phyloP scores from a whole-genome alignment of 106 monocot genomes.

The Dioscorea alata region DNA sequence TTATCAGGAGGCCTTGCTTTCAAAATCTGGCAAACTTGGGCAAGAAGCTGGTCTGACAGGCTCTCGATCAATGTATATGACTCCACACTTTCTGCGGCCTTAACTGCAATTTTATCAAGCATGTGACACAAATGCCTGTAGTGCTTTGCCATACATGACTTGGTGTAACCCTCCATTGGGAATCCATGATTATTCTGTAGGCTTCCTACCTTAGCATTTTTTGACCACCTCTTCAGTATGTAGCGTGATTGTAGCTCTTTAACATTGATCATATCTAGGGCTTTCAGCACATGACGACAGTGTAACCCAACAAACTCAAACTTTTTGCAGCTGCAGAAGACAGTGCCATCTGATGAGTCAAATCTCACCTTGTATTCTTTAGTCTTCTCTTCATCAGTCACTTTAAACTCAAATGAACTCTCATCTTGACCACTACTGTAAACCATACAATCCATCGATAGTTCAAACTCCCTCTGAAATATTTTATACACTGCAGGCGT shows the following conservation, averaged over 20 bases:
- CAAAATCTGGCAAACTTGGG: slow-evolving; percentile 29
- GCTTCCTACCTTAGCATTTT: slow-evolving; percentile 14
- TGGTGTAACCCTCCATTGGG: background rate
- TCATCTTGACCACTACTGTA: slow-evolving; percentile 15
- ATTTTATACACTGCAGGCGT: slow-evolving; percentile 24
- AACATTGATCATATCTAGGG: slow-evolving; percentile 25
- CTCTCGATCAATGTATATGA: slow-evolving; percentile 24
- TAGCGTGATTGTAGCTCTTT: slow-evolving; percentile 27
- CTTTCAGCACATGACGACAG: slow-evolving; percentile 36
- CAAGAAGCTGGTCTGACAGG: slow-evolving; percentile 34
- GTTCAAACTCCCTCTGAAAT: slow-evolving; percentile 26
- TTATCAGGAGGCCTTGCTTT: slow-evolving; percentile 14
- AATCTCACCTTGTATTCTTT: slow-evolving; percentile 21
- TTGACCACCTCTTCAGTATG: slow-evolving; percentile 27
- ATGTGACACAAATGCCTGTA: slow-evolving; percentile 28
- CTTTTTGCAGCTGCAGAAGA: slow-evolving; percentile 27
- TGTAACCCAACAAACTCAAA: slow-evolving; percentile 29
- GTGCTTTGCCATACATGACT: slow-evolving; percentile 3
- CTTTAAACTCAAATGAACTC: slow-evolving; percentile 12
- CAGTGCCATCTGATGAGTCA: slow-evolving; percentile 12
- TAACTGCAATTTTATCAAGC: slow-evolving; percentile 28
- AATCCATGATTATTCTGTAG: slow-evolving; percentile 1
- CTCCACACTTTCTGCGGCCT: slow-evolving; percentile 34
- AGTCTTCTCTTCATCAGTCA: slow-evolving; percentile 13
- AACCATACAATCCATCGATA: slow-evolving; percentile 21